Conservation (phyloP, 1,284 basidiomycete genomes). For the Marasmius fiardii region DNA sequence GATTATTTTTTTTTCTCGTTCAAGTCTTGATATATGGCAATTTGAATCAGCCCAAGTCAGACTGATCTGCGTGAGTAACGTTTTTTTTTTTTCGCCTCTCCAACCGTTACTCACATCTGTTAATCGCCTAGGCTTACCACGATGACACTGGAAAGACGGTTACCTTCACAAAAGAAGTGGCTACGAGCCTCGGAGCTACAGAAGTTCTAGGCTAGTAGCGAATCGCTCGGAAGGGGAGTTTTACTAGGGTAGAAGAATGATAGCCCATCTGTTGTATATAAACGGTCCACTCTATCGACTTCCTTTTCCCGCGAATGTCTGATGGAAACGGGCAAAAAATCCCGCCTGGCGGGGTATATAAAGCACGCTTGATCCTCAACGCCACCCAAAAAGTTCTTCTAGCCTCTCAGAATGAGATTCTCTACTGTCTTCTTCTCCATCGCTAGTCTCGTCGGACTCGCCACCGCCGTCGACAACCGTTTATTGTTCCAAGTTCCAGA, state of each 20-base stretch:
- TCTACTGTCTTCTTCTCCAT: background rate
- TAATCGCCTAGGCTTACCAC: background rate
- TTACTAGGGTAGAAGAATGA: too few relatives aligned
- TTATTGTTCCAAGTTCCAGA: background rate
- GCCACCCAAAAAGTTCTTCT: too few relatives aligned
- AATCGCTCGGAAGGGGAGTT: too few relatives aligned
- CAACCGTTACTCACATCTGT: background rate
- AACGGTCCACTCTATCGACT: too few relatives aligned
- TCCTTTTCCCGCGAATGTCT: too few relatives aligned
- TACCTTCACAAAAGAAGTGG: background rate
- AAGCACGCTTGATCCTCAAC: too few relatives aligned
- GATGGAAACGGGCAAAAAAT: too few relatives aligned
- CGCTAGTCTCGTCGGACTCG: background rate
- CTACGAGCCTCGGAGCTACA: background rate
- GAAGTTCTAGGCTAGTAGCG: background rate
- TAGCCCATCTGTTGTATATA: too few relatives aligned
- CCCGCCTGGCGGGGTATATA: too few relatives aligned
- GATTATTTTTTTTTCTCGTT: background rate
- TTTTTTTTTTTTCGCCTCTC: background rate
- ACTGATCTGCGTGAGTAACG: background rate
- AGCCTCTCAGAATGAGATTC: background rate
- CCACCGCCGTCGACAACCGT: background rate
- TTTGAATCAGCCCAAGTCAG: background rate
- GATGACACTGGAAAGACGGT: background rate
- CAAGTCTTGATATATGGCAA: background rate